Evolutionary conservation across 2,329 filamentous ascomycete species (phyloP), one percentile per base, ranked within the genome.

Genomic region (Leptodontidium sp.): DNA sequence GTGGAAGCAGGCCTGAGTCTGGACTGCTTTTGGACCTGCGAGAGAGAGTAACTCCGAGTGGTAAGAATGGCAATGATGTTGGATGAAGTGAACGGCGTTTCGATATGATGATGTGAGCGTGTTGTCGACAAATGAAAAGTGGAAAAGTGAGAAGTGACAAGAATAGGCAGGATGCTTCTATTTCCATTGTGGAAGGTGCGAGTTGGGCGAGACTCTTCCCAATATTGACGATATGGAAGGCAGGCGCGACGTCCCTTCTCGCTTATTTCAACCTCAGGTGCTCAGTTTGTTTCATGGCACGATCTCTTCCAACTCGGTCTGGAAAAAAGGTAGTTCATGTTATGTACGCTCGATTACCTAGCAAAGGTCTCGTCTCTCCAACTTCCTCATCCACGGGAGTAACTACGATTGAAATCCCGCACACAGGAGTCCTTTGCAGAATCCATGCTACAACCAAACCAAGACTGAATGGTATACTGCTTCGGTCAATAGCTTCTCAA

Each of bases 351-450:
- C 32, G 53, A n/a, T 40, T 11, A 24, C 35, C 38, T 12, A 63
- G 29, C 29, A 52, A 52, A 8, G 61, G 45, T 26, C 45, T 52
- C 29, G 17, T 50, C 29, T 63, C 61, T 17, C 11, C 58, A 9
- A 21, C 38, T 14, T 49, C 24, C n/a, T 63, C 61, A 6, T 63
- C 61, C 3, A 52, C 61, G 1, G 43, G 9, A 4, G 61, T 50
- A 9, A 63, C 61, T 6, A 63, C 29, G 12, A 63, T 63, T 3
- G 61, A 15, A 38, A 63, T 63, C 4, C 61, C 61, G 26, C 61
- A 49, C 38, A 3, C 26, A 32, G 29, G 61, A 17, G 21, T n/a
- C 32, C 29, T n/a, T 49, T 40, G 61, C 1, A 52, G 4, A 15
- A 15, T 38, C 61, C 43, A 52, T 24, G 61, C 29, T 15, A 63